phyloP scores from a whole-genome alignment of 306 rosid genomes.

The Acacia confusa region DNA sequence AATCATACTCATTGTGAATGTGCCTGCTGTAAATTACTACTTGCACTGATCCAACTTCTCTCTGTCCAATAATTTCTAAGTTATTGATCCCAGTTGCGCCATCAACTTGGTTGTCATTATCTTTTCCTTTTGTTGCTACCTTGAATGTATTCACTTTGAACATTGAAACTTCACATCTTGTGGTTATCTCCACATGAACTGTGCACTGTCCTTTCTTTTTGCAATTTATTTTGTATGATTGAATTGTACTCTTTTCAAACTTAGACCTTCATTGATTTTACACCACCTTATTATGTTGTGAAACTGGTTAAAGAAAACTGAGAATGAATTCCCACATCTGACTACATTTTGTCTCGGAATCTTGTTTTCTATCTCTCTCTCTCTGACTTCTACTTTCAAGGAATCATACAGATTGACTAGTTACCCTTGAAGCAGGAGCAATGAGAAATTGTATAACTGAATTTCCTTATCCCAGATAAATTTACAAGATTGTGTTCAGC shows the following conservation, averaged over 20 bases:
- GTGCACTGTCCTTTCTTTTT: conserved; percentile 1
- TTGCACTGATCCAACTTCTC: background rate
- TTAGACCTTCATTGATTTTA: background rate
- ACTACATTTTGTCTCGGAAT: conserved; percentile 4
- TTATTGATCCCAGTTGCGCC: background rate
- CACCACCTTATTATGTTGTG: background rate
- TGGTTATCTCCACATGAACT: background rate
- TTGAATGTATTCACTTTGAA: background rate
- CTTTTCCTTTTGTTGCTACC: background rate
- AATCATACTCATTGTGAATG: conserved; percentile 10
- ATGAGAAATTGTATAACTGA: conserved; percentile 14
- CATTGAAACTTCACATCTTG: background rate
- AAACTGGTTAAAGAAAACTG: background rate
- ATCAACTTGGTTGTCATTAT: background rate
- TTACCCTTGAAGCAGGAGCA: conserved; percentile 1
- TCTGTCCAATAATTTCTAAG: conserved; percentile 1
- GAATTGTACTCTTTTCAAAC: background rate
- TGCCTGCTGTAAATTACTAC: conserved; percentile 17
- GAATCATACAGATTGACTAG: conserved; percentile 7
- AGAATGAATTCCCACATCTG: background rate
- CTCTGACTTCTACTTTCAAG: background rate
- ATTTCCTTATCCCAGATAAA: background rate
- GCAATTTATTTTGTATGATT: background rate
- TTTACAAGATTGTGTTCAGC: conserved; percentile 15
- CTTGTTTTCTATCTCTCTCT: background rate